Base-by-base conservation (phyloP, 2,329 filamentous ascomycete species). In the Trichoderma koningiopsis region DNA sequence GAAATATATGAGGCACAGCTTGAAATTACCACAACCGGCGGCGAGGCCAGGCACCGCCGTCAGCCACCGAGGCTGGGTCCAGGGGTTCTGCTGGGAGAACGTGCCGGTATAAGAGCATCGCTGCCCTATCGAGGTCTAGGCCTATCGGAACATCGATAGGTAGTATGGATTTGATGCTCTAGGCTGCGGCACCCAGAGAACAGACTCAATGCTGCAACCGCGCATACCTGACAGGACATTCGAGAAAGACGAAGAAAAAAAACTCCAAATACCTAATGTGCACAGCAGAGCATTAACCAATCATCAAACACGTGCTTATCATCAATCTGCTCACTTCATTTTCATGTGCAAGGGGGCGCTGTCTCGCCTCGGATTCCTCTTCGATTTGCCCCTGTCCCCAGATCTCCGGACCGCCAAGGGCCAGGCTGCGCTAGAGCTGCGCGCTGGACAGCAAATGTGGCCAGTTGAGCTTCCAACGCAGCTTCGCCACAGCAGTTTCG, bases 401-500 rank as follows among this genome's bases (percentile, higher is more conserved):
- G 65, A 68, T 68, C 65, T 68, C 65, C 43, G 65, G 61, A 47
- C 57, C 60, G 22, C 43, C 65, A 35, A 68, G 53, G 35, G 31
- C 53, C 40, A n/a, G 40, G 40, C 40, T 67, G 63, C 63, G 63
- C 63, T 67, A 67, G 43, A 52, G 40, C 29, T 24, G 55, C 55
- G 55, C 63, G 55, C 63, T 67, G 63, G 58, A 67, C 63, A 58
- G 58, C 55, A 67, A 35, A 68, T 68, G 57, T 68, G 65, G 65
- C 65, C 65, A 68, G 65, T 68, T 61, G 49, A 68, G 57, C 57
- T 49, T 61, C 56, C 65, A 40, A 52, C 56, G 29, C 35, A 55
- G 55, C 68, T 74, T 70, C 72, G 73, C 73, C 73, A 73, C 73
- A 58, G 62, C 69, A 56, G 55, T 70, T 67, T 74, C 72, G 73